A percentile compares a stretch with the other conserved stretches of the same genome.
Conservation (phyloP, 805 yeast species). For the Lipomyces chichibuensis region DNA sequence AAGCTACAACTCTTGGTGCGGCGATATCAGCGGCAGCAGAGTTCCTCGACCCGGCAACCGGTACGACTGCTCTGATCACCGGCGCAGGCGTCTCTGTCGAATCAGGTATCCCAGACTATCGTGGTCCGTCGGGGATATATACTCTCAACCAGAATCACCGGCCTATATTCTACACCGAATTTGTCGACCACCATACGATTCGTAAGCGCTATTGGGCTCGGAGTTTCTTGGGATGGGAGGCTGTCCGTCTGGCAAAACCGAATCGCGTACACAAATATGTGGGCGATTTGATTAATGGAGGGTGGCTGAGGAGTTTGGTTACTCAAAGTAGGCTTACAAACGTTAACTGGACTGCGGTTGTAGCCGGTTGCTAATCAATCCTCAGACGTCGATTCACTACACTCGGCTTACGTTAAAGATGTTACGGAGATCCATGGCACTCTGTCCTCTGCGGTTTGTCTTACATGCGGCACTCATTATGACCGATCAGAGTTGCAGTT, state of each 20-base stretch:
- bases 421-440: slow-evolving; percentile 40
- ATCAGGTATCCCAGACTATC: slow-evolving; percentile 41
- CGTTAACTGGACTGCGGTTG: not conserved
- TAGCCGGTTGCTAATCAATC: not conserved
- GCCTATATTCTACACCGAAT: slow-evolving; percentile 41
- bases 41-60: slow-evolving; percentile 31
- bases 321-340: slow-evolving; percentile 36
- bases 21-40: slow-evolving; percentile 24
- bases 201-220: slow-evolving; percentile 42
- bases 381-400: slow-evolving; percentile 39
- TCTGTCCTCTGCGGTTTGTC: slow-evolving; percentile 34
- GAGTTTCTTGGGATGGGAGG: slow-evolving; percentile 38
- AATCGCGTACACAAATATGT: slow-evolving; percentile 34
- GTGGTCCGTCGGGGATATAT: slow-evolving; percentile 41
- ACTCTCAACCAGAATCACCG: slow-evolving; percentile 37
- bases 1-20: slow-evolving; percentile 20
- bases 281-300: slow-evolving; percentile 29
- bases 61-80: slow-evolving; percentile 37
- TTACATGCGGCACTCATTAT: slow-evolving; percentile 35
- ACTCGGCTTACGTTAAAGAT: slow-evolving; percentile 32
- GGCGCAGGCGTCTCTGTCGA: slow-evolving; percentile 42
- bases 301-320: slow-evolving; percentile 30
- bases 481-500: slow-evolving; percentile 32
- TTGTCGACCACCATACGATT: slow-evolving; percentile 30
- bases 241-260: slow-evolving; percentile 34